These are phyloP conservation scores for Yarrowia sp. DNA, from an alignment of 805 yeast species.

Conservation along the genomic window DNA sequence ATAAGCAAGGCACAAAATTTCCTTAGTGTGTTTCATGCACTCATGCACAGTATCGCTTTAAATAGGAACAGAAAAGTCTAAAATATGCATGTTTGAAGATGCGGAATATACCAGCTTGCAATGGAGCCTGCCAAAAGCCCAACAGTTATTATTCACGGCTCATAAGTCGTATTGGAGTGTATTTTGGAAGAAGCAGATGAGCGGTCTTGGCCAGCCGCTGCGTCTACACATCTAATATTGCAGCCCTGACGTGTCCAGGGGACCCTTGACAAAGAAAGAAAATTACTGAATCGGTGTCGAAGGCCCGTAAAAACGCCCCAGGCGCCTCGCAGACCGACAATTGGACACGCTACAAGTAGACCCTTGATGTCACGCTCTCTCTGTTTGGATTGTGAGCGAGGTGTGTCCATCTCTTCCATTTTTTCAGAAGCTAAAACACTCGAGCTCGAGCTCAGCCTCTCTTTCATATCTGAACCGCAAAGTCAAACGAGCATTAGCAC, in stretches of 20 bases:
- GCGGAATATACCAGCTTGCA: background rate
- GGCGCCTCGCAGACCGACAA: too few species aligned
- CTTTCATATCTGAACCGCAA: conserved; percentile 2
- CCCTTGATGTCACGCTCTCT: too few species aligned
- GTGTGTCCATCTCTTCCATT: background rate
- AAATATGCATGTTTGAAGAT: conserved; percentile 5
- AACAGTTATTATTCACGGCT: too few species aligned
- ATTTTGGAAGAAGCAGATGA: background rate
- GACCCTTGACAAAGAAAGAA: background rate
- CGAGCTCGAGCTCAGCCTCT: conserved; percentile 8
- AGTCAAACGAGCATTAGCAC: conserved; percentile 17
- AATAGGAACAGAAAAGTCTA: conserved; percentile 8
- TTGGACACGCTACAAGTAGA: too few species aligned
- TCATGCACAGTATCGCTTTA: conserved; percentile 23
- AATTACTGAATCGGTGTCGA: too few species aligned
- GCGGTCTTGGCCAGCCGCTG: background rate
- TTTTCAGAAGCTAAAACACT: background rate
- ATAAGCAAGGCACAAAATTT: conserved; percentile 5
- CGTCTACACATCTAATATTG: background rate
- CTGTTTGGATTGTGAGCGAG: background rate
- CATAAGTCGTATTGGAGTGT: background rate
- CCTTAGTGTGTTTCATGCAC: conserved; percentile 12
- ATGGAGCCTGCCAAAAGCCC: too few species aligned
- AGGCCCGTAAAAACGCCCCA: too few species aligned
- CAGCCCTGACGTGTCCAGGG: background rate